phyloP scores from a whole-genome alignment of 192 early-diverging fungal genomes.

The Coemansia sp. region DNA sequence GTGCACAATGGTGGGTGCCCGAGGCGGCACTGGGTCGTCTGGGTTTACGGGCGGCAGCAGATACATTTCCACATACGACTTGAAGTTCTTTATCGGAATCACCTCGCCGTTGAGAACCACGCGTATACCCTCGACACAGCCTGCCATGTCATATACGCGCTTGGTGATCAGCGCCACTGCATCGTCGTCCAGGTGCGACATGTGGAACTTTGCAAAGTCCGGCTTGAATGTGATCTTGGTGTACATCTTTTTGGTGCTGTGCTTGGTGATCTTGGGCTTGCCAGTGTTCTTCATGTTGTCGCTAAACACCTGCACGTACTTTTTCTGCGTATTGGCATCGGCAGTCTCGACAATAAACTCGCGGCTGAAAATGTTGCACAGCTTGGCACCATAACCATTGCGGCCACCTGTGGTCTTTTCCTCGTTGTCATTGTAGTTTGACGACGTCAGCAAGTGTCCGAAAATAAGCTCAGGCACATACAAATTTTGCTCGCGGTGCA shows the following conservation, averaged over 20 bases:
- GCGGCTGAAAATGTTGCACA: constrained; percentile 95
- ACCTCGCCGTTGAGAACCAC: constrained; percentile 81
- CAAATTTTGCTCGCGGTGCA: constrained; percentile 82
- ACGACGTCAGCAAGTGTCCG: constrained; percentile 93
- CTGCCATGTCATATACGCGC: constrained; percentile 92
- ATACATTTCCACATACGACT: constrained; percentile 87
- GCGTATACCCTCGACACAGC: constrained; percentile 76
- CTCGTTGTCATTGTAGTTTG: constrained; percentile 94
- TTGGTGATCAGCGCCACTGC: constrained; percentile 84
- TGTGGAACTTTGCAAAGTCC: constrained; percentile 87
- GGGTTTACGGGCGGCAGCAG: constrained; percentile 35
- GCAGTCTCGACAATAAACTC: constrained; percentile 93
- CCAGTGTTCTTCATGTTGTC: constrained; percentile 87
- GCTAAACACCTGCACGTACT: constrained; percentile 80
- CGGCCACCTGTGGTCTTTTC: constrained; percentile 94
- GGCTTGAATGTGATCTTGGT: constrained; percentile 94
- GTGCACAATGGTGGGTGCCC: constrained; percentile 61
- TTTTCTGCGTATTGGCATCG: constrained; percentile 64
- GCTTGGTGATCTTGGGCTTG: constrained; percentile 69
- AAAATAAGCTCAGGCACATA: constrained; percentile 98
- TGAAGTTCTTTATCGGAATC: constrained; percentile 84
- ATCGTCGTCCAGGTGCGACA: constrained; percentile 82
- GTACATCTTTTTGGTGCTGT: constrained; percentile 71
- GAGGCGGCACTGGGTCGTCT: constrained; percentile 20
- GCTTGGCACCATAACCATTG: constrained; percentile 92